These are phyloP conservation scores for Diaporthe velutina DNA, from an alignment of 2,329 filamentous ascomycete genomes.

Conservation along the genomic window DNA sequence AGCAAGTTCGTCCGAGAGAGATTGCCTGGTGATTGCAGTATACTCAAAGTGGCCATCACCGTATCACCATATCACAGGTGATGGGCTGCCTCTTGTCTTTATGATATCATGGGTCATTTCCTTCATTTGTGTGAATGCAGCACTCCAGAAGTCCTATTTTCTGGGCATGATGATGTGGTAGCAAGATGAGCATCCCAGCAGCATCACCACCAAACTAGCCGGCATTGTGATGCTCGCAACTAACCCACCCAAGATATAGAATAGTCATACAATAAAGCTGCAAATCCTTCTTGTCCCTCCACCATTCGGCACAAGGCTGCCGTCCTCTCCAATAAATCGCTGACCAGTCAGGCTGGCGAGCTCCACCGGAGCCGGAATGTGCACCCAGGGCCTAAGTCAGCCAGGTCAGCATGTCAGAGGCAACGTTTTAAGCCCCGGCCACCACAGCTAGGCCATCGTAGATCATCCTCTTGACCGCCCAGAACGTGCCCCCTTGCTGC, in stretches of 20 bases:
- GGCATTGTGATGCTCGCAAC: slow-evolving; percentile 12
- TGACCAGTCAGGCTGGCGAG: not conserved
- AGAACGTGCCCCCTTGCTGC: slow-evolving; percentile 77
- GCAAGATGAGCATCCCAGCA: slow-evolving; percentile 12
- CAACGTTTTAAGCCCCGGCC: slow-evolving; percentile 70
- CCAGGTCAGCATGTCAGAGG: not conserved
- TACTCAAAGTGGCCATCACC: not conserved
- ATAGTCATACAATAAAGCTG: slow-evolving; percentile 21
- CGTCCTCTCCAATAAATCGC: not conserved
- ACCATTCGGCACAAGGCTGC: not conserved
- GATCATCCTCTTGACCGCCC: slow-evolving; percentile 89
- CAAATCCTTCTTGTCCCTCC: not conserved
- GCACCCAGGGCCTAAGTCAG: not conserved
- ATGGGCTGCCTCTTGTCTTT: slow-evolving; percentile 15
- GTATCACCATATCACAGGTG: not conserved
- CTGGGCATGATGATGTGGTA: not conserved
- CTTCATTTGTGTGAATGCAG: not conserved
- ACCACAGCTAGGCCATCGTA: slow-evolving; percentile 96
- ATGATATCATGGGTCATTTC: not conserved
- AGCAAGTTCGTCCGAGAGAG: not conserved
- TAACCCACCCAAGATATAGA: slow-evolving; percentile 12
- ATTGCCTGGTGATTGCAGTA: slow-evolving; percentile 22
- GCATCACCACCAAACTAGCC: not conserved
- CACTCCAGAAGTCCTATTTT: not conserved
- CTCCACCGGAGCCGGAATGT: not conserved